Base-by-base conservation (phyloP, 257 asterid genomes). In the Cordia subcordata region DNA sequence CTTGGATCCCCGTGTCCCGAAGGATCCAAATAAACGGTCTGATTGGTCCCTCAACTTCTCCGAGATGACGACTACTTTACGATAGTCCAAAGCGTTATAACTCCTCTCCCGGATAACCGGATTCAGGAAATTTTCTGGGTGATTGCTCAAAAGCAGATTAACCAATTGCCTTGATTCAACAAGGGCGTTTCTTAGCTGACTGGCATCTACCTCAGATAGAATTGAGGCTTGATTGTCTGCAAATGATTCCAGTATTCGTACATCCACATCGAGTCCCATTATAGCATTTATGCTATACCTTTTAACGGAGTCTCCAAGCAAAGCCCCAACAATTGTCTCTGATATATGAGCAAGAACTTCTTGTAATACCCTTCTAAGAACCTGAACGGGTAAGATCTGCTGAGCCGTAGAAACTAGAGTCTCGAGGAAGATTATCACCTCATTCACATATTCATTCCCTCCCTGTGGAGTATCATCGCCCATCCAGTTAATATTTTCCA, bases 401-500 rank as follows among this genome's bases (percentile, higher is more conserved):
- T 84, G 96, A 44, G 99, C 99, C 8, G 94, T 88, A 10, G 96
- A 92, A 52, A 86, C 81, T 70, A 86, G 76, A 5, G 99, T 92
- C 71, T 92, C 99, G 70, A 92, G 64, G 77, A 79, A 88, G 53
- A 92, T 92, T 53, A 89, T 81, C 63, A 92, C 96, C 78, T 88
- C 99, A 18, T 92, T 86, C 11, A 78, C 85, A 47, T 92, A 88
- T 71, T 92, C 99, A 62, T 92, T 92, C 39, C 96, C 99, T 20
- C 86, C 85, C 46, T 79, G 94, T 0, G 73, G 81, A 42, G 90
- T 71, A 10, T 88, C 99, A 58, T 92, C 99, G 20, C 87, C 71
- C 79, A 84, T 79, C 99, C 99, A 92, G 62, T 92, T 88, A 59
- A 92, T 94, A 67, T 86, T 92, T 75, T 92, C 99, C 46, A 89